A percentile compares a stretch with the other conserved stretches of the same genome.
Conservation (phyloP, 768 basidiomycete genomes). For the Leccinum aurantiacum region DNA sequence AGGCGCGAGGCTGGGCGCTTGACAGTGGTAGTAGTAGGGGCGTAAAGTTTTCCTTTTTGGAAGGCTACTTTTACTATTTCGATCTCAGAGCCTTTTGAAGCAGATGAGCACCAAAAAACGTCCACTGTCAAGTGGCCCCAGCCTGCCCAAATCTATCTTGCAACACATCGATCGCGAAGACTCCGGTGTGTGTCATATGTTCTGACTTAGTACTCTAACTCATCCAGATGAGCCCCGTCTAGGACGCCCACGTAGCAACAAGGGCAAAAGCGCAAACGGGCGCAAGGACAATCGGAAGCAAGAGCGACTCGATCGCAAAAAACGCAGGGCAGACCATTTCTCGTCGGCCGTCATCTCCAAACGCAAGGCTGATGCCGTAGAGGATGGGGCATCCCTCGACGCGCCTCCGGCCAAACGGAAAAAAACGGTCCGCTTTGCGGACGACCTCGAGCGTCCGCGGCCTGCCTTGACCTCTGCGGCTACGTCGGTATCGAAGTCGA, state of each 20-base stretch:
- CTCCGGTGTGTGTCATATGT: constrained; percentile 13
- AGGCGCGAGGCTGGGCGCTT: too few species aligned
- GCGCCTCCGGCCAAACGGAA: constrained; percentile 39
- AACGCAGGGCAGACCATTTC: constrained; percentile 63
- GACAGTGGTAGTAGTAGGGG: too few species aligned
- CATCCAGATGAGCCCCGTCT: not conserved
- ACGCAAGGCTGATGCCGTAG: constrained; percentile 35
- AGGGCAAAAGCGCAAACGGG: constrained; percentile 16
- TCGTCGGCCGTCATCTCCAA: constrained; percentile 37
- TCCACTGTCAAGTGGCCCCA: too few species aligned
- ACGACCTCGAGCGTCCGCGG: constrained; percentile 1
- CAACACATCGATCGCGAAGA: constrained; percentile 22
- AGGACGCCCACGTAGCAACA: constrained; percentile 9
- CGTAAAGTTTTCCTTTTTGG: not conserved
- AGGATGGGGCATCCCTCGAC: constrained; percentile 21
- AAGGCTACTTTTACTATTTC: not conserved
- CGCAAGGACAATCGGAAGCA: constrained; percentile 70
- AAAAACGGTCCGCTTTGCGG: constrained; percentile 42
- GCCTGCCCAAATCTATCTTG: constrained; percentile 30
- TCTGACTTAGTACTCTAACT: not conserved
- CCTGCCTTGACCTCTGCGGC: not conserved
- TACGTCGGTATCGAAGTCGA: not conserved
- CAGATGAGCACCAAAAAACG: too few species aligned
- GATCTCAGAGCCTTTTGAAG: too few species aligned
- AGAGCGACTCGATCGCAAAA: constrained; percentile 56